Conservation (phyloP, 768 basidiomycete species). For the Candolleomyces eurysporus region DNA sequence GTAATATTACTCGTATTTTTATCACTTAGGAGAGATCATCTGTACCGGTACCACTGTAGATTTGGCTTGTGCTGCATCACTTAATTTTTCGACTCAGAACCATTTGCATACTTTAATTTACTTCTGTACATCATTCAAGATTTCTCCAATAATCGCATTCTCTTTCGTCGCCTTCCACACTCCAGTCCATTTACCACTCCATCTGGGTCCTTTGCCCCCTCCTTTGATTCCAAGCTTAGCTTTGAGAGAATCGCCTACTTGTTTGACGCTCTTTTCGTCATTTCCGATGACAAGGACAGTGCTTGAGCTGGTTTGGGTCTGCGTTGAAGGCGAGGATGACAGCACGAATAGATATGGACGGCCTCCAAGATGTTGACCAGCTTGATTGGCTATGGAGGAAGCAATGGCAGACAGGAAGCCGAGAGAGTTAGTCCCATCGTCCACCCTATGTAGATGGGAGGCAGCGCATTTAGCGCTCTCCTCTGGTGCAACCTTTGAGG, state of each 20-base stretch:
- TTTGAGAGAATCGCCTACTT: constrained; percentile 55
- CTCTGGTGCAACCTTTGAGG: constrained; percentile 17
- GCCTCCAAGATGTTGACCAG: constrained; percentile 18
- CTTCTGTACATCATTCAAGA: constrained; percentile 26
- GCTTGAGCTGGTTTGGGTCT: constrained; percentile 45
- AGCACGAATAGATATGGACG: constrained; percentile 48
- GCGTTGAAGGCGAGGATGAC: constrained; percentile 62
- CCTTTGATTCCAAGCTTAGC: constrained; percentile 64
- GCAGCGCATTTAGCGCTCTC: constrained; percentile 29
- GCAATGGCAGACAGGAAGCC: constrained; percentile 60
- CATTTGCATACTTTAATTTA: background rate
- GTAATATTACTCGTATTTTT: no score
- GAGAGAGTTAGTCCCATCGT: constrained; percentile 59
- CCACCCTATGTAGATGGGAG: constrained; percentile 55
- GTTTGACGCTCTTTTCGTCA: constrained; percentile 59
- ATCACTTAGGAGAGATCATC: no score
- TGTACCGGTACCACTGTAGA: no score
- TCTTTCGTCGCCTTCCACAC: constrained; percentile 58
- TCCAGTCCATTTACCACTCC: constrained; percentile 74
- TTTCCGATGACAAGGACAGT: constrained; percentile 62
- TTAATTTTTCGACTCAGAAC: background rate
- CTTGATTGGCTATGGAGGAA: constrained; percentile 36
- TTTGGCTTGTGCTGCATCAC: no score
- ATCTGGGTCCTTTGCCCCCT: constrained; percentile 71
- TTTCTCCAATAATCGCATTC: constrained; percentile 32